A percentile compares a stretch with the other conserved stretches of the same genome.
Conservation (phyloP, 129 eudicot genomes). For the Centrapalus pauciflorus region DNA sequence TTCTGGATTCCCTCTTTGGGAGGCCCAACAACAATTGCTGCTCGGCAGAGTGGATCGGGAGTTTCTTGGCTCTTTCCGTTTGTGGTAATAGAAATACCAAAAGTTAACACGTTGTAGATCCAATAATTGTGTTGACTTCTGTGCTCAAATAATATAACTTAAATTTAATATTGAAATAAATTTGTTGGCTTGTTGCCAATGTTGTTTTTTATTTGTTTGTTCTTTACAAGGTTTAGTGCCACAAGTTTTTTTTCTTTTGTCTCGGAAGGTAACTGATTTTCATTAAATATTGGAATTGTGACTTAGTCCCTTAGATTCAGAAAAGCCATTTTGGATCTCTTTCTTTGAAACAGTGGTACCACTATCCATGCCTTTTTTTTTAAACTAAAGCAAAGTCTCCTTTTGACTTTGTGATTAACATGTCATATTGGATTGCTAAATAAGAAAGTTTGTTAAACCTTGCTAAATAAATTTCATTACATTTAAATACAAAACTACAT, state of each 20-base stretch:
- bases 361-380: background rate
- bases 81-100: conserved; percentile 82
- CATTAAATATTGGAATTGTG: background rate
- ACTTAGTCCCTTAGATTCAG: background rate
- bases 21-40: conserved; percentile 98
- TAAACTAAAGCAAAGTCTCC: background rate
- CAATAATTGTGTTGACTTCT: too few species aligned
- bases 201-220: too few species aligned
- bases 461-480: background rate
- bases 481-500: background rate
- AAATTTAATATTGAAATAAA: background rate
- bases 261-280: background rate
- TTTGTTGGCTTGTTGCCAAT: background rate
- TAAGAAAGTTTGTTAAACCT: background rate
- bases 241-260: background rate
- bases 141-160: background rate
- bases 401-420: background rate
- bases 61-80: conserved; percentile 96
- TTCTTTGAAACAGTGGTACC: background rate
- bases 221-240: background rate
- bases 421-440: background rate
- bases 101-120: too few species aligned
- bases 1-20: conserved; percentile 99
- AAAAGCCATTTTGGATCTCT: background rate
- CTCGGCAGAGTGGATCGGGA: conserved; percentile 99